Evolutionary conservation across 371 early-diverging fungal genomes (phyloP), one percentile per base, ranked within the genome.

Genomic region (Mucor piriformis): DNA sequence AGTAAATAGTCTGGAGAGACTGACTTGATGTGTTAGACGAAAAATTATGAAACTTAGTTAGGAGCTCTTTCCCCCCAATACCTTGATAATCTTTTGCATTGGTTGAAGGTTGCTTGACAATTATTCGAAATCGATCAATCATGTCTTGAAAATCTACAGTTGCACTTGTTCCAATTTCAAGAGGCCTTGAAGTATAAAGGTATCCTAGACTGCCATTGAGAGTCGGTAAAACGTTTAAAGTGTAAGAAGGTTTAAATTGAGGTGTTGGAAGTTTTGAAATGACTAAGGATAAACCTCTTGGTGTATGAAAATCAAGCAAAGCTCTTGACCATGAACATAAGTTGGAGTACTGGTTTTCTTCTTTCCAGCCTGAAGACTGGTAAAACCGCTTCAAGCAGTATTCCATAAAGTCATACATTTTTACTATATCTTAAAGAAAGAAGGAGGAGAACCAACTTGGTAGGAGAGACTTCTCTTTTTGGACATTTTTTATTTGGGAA

Each of bases 341-440:
- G 62, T 89, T 88, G 11, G 92, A 88, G 61, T 91, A 93, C 56
- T 87, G 87, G 61, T 88, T 87, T 46, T 89, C 86, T 57, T 89
- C 88, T 63, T 88, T 88, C 91, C 91, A 94, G 15, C 83, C 82
- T 7, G 86, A 84, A 6, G 83, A 73, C n/a, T 82, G 83, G 70
- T 91, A 91, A 67, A 90, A 92, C 63, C 85, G 77, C 59, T 88
- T 83, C 15, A 91, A 74, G 61, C 90, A 88, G 68, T 90, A 89
- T 70, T 89, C 90, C 85, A 94, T 88, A 77, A 86, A 92, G 65
- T 92, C 92, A 57, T 90, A 83, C 86, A 93, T 89, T 21, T 43
- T 43, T 24, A 18, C 6, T 42, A 5, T 24, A 24, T 10, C 12
- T 13, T 12, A 15, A 24, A 46, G 11, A 23, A 24, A 46, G 0